Evolutionary conservation across 73 alveolate genomes (phyloP).

Genomic region (Paramecium sonneborni): DNA sequence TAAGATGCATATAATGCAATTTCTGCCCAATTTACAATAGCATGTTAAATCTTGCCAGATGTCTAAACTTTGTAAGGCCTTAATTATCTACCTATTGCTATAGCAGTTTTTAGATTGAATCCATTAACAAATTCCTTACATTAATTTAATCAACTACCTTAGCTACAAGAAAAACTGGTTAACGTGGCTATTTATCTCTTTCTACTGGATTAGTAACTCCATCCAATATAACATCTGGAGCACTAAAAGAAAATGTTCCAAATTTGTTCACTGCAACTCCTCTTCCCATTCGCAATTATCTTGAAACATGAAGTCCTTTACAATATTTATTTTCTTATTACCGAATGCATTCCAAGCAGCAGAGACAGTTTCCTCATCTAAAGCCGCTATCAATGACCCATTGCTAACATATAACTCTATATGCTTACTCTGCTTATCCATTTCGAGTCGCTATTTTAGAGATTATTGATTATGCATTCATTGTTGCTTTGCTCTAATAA

Average conservation of each 20-base stretch:
- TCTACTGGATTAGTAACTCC: constrained; percentile 70
- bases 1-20: constrained; percentile 63
- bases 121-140: constrained; percentile 66
- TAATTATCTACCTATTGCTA: constrained; percentile 56
- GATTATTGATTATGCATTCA: constrained; percentile 43
- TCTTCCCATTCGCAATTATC: constrained; percentile 67
- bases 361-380: constrained; percentile 59
- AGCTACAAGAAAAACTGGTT: constrained; percentile 61
- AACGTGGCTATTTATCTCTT: constrained; percentile 62
- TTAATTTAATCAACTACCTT: background rate
- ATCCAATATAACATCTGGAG: constrained; percentile 63
- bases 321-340: background rate
- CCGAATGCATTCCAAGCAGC: constrained; percentile 63
- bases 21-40: constrained; percentile 62
- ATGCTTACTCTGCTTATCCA: constrained; percentile 49
- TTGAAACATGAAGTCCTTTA: constrained; percentile 56
- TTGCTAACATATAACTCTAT: background rate
- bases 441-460: constrained; percentile 49
- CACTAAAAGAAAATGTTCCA: constrained; percentile 69
- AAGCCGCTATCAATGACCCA: constrained; percentile 4
- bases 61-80: constrained; percentile 65
- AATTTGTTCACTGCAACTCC: constrained; percentile 50
- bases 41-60: constrained; percentile 49
- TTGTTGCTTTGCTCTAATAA: constrained; percentile 38
- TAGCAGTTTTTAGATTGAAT: constrained; percentile 55